Evolutionary conservation across 257 asterid genomes (phyloP).

Genomic region (Solanum bulbocastanum): DNA sequence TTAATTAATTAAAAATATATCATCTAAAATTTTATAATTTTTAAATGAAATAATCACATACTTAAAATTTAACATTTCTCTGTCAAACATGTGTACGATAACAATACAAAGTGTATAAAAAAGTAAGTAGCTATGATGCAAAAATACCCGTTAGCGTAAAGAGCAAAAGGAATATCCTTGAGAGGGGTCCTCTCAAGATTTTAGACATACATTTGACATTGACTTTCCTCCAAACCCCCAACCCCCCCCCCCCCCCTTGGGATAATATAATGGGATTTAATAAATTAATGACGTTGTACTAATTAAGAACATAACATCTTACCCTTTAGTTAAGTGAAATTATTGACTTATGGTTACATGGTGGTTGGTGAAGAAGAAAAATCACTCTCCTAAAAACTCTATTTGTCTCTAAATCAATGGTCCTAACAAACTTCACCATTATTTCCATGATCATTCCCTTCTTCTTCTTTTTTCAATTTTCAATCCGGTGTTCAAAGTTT

Average conservation of each 20-base stretch:
- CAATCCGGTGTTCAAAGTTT: not conserved
- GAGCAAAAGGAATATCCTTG: conserved; percentile 8
- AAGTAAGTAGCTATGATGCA: not conserved
- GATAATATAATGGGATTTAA: not conserved
- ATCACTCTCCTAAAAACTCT: not conserved
- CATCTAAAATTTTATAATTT: not conserved
- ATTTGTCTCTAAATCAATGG: not conserved
- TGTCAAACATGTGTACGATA: not conserved
- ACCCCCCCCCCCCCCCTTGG: not conserved
- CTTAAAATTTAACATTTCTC: not conserved
- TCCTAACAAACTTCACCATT: conserved; percentile 11
- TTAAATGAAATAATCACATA: not conserved
- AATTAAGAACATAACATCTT: conserved; percentile 1
- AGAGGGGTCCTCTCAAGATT: conserved; percentile 20
- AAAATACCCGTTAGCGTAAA: conserved; percentile 16
- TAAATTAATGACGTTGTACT: not conserved
- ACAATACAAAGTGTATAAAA: not conserved
- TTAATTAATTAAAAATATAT: not conserved
- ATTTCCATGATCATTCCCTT: not conserved
- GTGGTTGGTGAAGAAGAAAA: conserved; percentile 16
- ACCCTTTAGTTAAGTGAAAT: conserved; percentile 6
- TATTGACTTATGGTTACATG: conserved; percentile 14
- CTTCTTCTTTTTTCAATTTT: too few species aligned
- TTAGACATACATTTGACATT: conserved; percentile 9
- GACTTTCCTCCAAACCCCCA: conserved; percentile 32